A percentile compares a stretch with the other conserved stretches of the same genome.
Evolutionary conservation across 345 rosid species (phyloP).

Genomic region (Hevea brasiliensis): DNA sequence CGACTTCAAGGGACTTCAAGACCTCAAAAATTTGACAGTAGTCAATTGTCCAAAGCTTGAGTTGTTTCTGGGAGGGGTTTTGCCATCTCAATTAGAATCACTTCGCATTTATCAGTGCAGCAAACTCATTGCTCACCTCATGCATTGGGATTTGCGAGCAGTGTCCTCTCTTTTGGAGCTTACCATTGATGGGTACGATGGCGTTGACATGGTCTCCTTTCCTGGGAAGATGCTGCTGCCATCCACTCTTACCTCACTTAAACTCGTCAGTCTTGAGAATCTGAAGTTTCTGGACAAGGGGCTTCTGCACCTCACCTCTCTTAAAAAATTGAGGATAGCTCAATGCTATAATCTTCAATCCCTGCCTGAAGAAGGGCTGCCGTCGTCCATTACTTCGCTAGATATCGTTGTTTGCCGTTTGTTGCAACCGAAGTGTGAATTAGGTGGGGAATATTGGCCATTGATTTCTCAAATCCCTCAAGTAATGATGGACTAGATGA

Average conservation of each 20-base stretch:
- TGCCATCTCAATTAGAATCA: conserved; percentile 8
- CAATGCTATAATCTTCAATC: neutral
- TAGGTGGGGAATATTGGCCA: conserved; percentile 15
- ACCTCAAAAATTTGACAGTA: neutral
- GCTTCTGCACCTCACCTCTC: no score
- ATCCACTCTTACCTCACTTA: neutral
- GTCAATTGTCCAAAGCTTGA: no score
- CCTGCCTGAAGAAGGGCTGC: no score
- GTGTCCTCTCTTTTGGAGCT: conserved; percentile 3
- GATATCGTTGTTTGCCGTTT: neutral
- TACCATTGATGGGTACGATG: neutral
- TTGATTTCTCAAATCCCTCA: neutral
- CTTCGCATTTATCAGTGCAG: conserved; percentile 1
- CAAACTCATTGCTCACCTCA: conserved; percentile 7
- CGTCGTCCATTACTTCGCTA: neutral
- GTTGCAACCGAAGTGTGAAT: conserved; percentile 7
- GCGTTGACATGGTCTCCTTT: conserved; percentile 14
- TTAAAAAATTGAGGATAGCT: neutral
- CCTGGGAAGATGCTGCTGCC: conserved; percentile 18
- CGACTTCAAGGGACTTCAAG: neutral
- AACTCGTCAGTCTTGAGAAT: neutral
- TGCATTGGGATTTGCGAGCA: conserved; percentile 1
- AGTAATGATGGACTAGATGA: no score
- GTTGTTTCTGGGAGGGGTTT: neutral
- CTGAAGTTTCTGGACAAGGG: neutral